Evolutionary conservation across 2,329 filamentous ascomycete species (phyloP).

Genomic region (Botrytis paeoniae): DNA sequence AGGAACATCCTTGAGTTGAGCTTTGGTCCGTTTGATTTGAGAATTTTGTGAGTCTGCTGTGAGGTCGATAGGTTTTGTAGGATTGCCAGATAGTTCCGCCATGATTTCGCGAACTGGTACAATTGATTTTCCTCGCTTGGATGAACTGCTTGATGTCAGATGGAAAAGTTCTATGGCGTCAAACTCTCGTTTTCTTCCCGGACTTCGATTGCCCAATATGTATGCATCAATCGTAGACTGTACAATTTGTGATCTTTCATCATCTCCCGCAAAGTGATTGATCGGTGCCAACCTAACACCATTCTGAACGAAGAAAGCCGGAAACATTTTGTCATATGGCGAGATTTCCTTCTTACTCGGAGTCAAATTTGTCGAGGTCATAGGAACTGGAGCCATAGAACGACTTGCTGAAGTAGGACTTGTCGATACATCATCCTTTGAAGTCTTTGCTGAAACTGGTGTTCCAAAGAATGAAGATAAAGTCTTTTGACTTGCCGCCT

Average conservation of each 20-base stretch:
- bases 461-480: slow-evolving; percentile 33
- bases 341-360: slow-evolving; percentile 34
- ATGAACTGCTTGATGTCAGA: slow-evolving; percentile 38
- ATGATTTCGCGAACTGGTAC: slow-evolving; percentile 36
- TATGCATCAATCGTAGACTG: slow-evolving; percentile 52
- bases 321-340: slow-evolving; percentile 62
- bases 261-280: slow-evolving; percentile 55
- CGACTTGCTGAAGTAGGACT: slow-evolving; percentile 28
- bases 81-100: slow-evolving; percentile 30
- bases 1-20: slow-evolving; percentile 30
- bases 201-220: slow-evolving; percentile 47
- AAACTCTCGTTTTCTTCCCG: slow-evolving; percentile 45
- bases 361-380: slow-evolving; percentile 26
- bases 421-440: slow-evolving; percentile 27
- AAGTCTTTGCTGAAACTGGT: slow-evolving; percentile 21
- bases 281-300: slow-evolving; percentile 66
- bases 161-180: slow-evolving; percentile 48
- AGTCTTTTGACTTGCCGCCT: slow-evolving; percentile 46
- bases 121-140: slow-evolving; percentile 43
- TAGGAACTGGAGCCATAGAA: slow-evolving; percentile 22
- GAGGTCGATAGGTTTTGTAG: slow-evolving; percentile 34
- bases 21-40: slow-evolving; percentile 31
- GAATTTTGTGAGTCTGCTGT: slow-evolving; percentile 36
- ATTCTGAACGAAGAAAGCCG: slow-evolving; percentile 75
- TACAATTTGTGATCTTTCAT: slow-evolving; percentile 52